A percentile compares a stretch with the other conserved stretches of the same genome.
Conservation (phyloP, 805 yeast genomes). For the Saturnispora sekii region DNA sequence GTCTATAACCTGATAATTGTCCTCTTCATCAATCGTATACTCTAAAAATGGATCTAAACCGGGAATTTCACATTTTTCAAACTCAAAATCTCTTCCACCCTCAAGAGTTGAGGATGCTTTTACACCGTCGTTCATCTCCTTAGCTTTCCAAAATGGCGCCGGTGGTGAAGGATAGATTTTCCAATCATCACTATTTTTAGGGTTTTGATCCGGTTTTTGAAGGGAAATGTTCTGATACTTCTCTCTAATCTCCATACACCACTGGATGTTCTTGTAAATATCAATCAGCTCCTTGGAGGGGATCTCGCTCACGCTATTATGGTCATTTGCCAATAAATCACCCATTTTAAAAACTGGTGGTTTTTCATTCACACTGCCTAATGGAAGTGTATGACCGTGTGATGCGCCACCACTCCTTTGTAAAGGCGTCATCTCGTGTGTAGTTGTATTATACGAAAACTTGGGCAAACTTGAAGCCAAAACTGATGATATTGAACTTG, state of each 20-base stretch:
- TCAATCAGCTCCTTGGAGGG: conserved; percentile 63
- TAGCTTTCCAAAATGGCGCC: conserved; percentile 64
- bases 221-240: conserved; percentile 63
- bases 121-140: conserved; percentile 1
- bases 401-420: background rate
- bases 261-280: conserved; percentile 49
- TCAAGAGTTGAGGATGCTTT: background rate
- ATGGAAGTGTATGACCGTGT: too few relatives aligned
- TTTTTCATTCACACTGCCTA: conserved; percentile 12
- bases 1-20: conserved; percentile 47
- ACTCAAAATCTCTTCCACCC: conserved; percentile 38
- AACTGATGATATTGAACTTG: conserved; percentile 18
- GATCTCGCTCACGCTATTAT: conserved; percentile 39
- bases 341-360: conserved; percentile 32
- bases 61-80: conserved; percentile 48
- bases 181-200: conserved; percentile 73
- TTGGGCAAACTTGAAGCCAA: conserved; percentile 11
- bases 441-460: conserved; percentile 22
- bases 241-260: conserved; percentile 64
- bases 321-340: conserved; percentile 37
- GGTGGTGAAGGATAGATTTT: conserved; percentile 89
- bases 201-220: conserved; percentile 72
- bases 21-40: conserved; percentile 46
- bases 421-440: conserved; percentile 18
- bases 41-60: conserved; percentile 31